phyloP scores from a whole-genome alignment of 2,329 filamentous ascomycete genomes.

The Trichoderma hamatum region DNA sequence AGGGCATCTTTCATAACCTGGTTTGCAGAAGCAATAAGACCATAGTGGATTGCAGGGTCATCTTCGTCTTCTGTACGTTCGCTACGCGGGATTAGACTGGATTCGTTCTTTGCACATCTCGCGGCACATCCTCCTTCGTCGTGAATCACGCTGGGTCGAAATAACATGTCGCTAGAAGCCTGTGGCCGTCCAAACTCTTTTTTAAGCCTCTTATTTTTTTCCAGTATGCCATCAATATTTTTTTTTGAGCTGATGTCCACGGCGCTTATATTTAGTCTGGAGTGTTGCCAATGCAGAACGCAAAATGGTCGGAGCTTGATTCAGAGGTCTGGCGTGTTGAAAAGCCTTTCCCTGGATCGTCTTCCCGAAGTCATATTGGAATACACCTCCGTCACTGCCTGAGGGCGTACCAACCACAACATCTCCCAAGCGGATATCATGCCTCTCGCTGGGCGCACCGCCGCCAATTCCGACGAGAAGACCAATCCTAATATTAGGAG shows the following conservation, averaged over 20 bases:
- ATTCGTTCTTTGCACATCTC: not conserved
- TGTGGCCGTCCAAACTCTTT: not conserved
- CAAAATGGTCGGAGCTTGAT: not conserved
- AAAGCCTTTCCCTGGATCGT: not conserved
- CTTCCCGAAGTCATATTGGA: not conserved
- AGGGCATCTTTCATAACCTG: not conserved
- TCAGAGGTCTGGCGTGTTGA: not conserved
- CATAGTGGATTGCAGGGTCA: not conserved
- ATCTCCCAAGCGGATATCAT: not conserved
- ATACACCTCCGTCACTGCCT: not conserved
- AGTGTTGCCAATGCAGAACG: not conserved
- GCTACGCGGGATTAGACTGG: not conserved
- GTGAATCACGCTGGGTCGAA: not conserved
- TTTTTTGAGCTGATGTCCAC: not conserved
- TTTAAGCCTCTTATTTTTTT: not conserved
- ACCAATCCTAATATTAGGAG: not conserved
- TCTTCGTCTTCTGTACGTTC: not conserved
- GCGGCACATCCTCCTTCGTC: not conserved
- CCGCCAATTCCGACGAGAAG: not conserved
- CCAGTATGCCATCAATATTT: not conserved
- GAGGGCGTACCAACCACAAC: not conserved
- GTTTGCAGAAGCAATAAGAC: not conserved
- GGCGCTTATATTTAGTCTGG: not conserved
- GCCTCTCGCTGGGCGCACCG: not conserved
- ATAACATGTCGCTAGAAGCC: not conserved